A percentile compares a stretch with the other conserved stretches of the same genome.
phyloP scores from a whole-genome alignment of 306 rosid genomes.

The Alnus rubra region DNA sequence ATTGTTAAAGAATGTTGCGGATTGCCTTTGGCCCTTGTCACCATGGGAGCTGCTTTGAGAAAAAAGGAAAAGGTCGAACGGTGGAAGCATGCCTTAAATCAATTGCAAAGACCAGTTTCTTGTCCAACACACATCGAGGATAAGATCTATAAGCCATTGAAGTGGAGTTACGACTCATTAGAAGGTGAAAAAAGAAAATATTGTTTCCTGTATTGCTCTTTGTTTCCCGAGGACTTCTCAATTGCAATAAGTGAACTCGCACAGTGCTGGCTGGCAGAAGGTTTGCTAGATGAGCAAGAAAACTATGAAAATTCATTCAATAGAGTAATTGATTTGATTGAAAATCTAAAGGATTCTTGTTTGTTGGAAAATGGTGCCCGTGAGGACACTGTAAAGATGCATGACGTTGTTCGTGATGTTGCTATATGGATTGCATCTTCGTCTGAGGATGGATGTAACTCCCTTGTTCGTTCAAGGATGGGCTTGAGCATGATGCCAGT shows the following conservation, averaged over 20 bases:
- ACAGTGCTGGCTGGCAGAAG: conserved; percentile 14
- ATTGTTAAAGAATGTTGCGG: conserved; percentile 24
- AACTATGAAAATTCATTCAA: conserved; percentile 2
- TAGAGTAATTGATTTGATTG: conserved; percentile 22
- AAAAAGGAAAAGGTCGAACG: conserved; percentile 17
- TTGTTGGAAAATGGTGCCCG: conserved; percentile 21
- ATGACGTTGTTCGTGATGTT: conserved; percentile 15
- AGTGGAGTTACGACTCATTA: conserved; percentile 18
- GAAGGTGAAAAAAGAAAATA: not conserved
- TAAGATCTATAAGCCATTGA: conserved; percentile 9
- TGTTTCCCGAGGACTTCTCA: conserved; percentile 18
- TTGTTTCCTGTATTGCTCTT: conserved; percentile 27
- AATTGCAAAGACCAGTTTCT: not conserved
- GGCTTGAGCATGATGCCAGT: not conserved
- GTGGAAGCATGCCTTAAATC: conserved; percentile 8
- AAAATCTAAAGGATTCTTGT: conserved; percentile 26
- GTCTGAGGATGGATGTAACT: not conserved
- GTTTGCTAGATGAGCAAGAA: conserved; percentile 7
- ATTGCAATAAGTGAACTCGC: conserved; percentile 17
- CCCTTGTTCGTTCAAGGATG: not conserved
- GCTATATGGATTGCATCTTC: not conserved
- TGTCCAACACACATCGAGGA: not conserved
- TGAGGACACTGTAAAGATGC: conserved; percentile 16
- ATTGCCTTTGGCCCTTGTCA: conserved; percentile 18
- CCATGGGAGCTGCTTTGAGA: conserved; percentile 21